Percentiles rank a stretch among this genome's conserved stretches.
Evolutionary conservation across 2,329 filamentous ascomycete species (phyloP).

Genomic region (Paramyrothecium roridum): DNA sequence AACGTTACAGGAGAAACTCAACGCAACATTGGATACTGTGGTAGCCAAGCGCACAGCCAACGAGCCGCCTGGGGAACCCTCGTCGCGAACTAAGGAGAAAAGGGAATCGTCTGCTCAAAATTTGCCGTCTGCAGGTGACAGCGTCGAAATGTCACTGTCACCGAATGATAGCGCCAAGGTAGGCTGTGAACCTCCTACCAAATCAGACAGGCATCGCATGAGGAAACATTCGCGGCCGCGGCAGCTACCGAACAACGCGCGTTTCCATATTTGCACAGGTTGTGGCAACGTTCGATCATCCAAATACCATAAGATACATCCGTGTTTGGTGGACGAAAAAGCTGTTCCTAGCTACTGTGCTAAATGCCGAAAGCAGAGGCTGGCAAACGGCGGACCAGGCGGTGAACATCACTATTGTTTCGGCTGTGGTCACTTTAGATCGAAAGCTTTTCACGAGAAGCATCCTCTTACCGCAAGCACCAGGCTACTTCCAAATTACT

Average conservation of each 20-base stretch:
- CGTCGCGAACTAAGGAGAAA: too few relatives aligned
- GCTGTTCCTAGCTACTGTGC: constrained; percentile 30
- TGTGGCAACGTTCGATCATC: constrained; percentile 32
- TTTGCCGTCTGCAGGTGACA: too few relatives aligned
- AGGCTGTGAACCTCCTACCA: too few relatives aligned
- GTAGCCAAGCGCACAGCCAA: constrained; percentile 6
- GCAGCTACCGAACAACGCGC: not conserved
- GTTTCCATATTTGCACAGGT: constrained; percentile 29
- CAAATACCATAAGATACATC: constrained; percentile 30
- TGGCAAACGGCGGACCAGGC: constrained; percentile 13
- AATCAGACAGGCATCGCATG: not conserved
- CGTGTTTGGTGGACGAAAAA: constrained; percentile 16
- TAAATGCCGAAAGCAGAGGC: constrained; percentile 24
- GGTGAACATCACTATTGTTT: constrained; percentile 37
- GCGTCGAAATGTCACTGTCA: too few relatives aligned
- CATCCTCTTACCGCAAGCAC: constrained; percentile 17
- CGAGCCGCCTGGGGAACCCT: not conserved
- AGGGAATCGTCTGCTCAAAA: too few relatives aligned
- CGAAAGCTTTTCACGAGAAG: constrained; percentile 31
- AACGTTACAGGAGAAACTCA: constrained; percentile 24
- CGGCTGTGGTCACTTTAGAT: constrained; percentile 36
- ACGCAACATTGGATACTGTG: constrained; percentile 22
- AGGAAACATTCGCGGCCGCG: not conserved
- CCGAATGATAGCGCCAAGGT: too few relatives aligned
- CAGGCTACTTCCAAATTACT: constrained; percentile 28